Conservation (phyloP, 768 basidiomycete species). For the Kwoniella sp. region DNA sequence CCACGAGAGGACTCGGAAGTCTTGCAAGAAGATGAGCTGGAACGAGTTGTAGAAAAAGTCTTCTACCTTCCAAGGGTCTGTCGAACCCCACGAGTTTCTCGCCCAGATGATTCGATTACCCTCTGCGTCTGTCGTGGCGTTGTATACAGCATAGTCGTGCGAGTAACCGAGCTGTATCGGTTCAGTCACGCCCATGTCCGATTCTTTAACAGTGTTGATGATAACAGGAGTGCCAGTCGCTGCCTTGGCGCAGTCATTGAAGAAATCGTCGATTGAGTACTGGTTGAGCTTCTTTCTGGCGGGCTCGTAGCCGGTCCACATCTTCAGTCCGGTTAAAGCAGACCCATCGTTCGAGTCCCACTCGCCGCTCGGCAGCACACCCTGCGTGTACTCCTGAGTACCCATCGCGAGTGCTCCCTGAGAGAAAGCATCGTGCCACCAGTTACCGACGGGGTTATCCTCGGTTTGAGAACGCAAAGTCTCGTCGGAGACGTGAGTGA, state of each 20-base stretch:
- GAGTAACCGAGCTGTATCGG: conserved; percentile 15
- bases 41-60: conserved; percentile 20
- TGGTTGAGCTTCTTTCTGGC: background rate
- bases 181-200: background rate
- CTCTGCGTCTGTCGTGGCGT: background rate
- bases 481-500: conserved; percentile 3
- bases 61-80: conserved; percentile 15
- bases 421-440: conserved; percentile 28
- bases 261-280: conserved; percentile 20
- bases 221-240: conserved; percentile 14
- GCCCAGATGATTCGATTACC: conserved; percentile 20
- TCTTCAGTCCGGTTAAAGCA: conserved; percentile 11
- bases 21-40: conserved; percentile 16
- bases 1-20: conserved; percentile 16
- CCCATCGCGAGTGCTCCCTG: conserved; percentile 7
- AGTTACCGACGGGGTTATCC: conserved; percentile 20
- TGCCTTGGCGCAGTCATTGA: conserved; percentile 1
- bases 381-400: background rate
- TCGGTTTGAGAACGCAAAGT: conserved; percentile 17
- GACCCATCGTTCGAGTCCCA: conserved; percentile 18
- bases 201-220: conserved; percentile 16
- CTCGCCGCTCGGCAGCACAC: conserved; percentile 2
- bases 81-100: conserved; percentile 29
- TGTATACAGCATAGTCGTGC: conserved; percentile 29
- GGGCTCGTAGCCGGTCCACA: conserved; percentile 19